phyloP scores from a whole-genome alignment of 2,329 filamentous ascomycete species.

The Talaromyces rugulosus region DNA sequence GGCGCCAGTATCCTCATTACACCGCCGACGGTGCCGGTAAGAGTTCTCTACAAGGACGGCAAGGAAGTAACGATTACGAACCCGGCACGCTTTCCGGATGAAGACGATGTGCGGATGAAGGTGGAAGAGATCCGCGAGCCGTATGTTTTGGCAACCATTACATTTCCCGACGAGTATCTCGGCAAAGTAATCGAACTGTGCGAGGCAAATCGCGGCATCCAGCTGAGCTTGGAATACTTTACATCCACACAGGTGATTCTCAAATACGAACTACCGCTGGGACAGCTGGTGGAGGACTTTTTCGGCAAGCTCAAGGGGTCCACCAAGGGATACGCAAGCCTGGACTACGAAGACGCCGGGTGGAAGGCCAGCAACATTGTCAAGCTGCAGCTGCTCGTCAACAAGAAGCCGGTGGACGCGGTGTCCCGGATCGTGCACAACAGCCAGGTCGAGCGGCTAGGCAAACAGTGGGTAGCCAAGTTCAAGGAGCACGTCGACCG shows the following conservation, averaged over 20 bases:
- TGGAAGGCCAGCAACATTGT: slow-evolving; percentile 76
- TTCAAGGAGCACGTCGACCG: slow-evolving; percentile 96
- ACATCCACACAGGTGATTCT: slow-evolving; percentile 88
- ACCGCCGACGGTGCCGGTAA: slow-evolving; percentile 89
- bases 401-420: slow-evolving; percentile 88
- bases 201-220: slow-evolving; percentile 80
- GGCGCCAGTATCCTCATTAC: slow-evolving; percentile 95
- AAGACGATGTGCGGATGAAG: slow-evolving; percentile 52
- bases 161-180: slow-evolving; percentile 88
- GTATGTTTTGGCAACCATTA: slow-evolving; percentile 79
- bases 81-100: slow-evolving; percentile 81
- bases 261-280: slow-evolving; percentile 82
- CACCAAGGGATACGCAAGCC: slow-evolving; percentile 90
- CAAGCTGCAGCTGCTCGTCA: slow-evolving; percentile 90
- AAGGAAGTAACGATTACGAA: slow-evolving; percentile 75
- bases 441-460: slow-evolving; percentile 75
- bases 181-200: slow-evolving; percentile 94
- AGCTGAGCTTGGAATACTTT: slow-evolving; percentile 86
- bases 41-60: slow-evolving; percentile 75
- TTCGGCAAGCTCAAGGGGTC: slow-evolving; percentile 93
- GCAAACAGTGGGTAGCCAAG: slow-evolving; percentile 83
- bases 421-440: slow-evolving; percentile 85
- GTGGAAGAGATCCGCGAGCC: slow-evolving; percentile 65
- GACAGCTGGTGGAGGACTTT: slow-evolving; percentile 91
- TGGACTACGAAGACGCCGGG: slow-evolving; percentile 95